phyloP scores from a whole-genome alignment of 2,329 filamentous ascomycete genomes.

The Cladophialophora exuberans region DNA sequence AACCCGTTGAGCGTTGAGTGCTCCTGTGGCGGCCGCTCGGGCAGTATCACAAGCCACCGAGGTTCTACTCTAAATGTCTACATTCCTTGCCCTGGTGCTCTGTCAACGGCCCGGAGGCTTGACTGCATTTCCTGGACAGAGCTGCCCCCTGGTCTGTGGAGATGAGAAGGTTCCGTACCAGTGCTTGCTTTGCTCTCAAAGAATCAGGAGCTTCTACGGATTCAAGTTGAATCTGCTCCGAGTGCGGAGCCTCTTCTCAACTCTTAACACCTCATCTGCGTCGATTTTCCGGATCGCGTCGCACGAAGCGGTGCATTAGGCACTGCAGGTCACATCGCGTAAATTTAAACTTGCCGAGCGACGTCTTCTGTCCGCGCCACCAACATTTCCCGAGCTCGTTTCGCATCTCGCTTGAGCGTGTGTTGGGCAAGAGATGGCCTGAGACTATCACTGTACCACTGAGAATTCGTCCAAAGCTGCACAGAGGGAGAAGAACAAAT shows the following conservation, averaged over 20 bases:
- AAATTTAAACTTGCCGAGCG: constrained; percentile 1
- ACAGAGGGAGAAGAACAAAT: neutral
- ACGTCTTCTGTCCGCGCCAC: neutral
- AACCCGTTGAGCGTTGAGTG: too few relatives aligned
- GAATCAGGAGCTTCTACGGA: too few relatives aligned
- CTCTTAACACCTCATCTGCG: neutral
- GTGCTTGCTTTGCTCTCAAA: too few relatives aligned
- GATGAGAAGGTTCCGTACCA: too few relatives aligned
- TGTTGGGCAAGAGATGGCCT: neutral
- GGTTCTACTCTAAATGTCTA: too few relatives aligned
- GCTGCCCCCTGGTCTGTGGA: neutral
- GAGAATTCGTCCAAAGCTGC: neutral
- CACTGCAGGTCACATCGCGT: constrained; percentile 2
- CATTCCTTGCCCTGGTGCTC: neutral
- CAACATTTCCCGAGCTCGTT: neutral
- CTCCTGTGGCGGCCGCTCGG: too few relatives aligned
- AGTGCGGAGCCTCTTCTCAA: neutral
- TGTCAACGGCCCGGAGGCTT: neutral
- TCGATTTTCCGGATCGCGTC: neutral
- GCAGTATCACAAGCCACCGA: too few relatives aligned
- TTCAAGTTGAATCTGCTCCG: too few relatives aligned
- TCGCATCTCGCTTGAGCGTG: neutral
- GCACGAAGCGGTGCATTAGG: neutral
- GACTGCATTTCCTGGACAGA: neutral
- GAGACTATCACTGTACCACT: neutral